These are phyloP conservation scores for Hortiboletus campestris DNA, from an alignment of 768 basidiomycete species.

Conservation along the genomic window DNA sequence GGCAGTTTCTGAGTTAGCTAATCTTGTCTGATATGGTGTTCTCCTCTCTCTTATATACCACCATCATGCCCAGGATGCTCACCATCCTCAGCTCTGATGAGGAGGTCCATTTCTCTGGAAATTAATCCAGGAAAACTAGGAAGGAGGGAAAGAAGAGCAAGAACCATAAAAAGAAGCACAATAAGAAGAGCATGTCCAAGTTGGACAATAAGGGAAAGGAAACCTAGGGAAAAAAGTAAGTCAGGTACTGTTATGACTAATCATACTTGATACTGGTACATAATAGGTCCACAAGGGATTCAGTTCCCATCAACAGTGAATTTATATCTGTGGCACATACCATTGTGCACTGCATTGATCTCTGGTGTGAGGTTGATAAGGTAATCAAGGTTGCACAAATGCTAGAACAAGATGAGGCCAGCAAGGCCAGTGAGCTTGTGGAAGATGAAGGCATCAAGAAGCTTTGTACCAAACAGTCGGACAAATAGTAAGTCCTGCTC, in stretches of 20 bases:
- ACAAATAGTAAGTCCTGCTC: too few relatives aligned
- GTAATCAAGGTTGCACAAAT: background rate
- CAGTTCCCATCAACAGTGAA: too few relatives aligned
- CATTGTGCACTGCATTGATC: conserved; percentile 1
- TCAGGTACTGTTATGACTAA: too few relatives aligned
- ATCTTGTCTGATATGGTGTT: too few relatives aligned
- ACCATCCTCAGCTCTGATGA: background rate
- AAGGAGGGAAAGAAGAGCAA: background rate
- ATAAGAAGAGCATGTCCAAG: background rate
- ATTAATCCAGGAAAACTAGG: background rate
- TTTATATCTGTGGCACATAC: background rate
- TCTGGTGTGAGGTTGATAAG: conserved; percentile 3
- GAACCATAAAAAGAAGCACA: background rate
- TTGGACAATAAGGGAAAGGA: background rate
- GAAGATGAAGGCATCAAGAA: too few relatives aligned
- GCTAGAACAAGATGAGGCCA: background rate
- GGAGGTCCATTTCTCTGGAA: too few relatives aligned
- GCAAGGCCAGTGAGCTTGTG: background rate
- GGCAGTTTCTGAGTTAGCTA: too few relatives aligned
- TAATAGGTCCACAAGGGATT: too few relatives aligned
- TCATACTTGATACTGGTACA: too few relatives aligned
- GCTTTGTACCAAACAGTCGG: too few relatives aligned
- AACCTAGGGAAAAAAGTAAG: background rate
- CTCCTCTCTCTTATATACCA: too few relatives aligned
- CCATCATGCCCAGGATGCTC: too few relatives aligned